Conservation (phyloP, 352 stramenopile genomes). For the Vaucheria bursata region DNA sequence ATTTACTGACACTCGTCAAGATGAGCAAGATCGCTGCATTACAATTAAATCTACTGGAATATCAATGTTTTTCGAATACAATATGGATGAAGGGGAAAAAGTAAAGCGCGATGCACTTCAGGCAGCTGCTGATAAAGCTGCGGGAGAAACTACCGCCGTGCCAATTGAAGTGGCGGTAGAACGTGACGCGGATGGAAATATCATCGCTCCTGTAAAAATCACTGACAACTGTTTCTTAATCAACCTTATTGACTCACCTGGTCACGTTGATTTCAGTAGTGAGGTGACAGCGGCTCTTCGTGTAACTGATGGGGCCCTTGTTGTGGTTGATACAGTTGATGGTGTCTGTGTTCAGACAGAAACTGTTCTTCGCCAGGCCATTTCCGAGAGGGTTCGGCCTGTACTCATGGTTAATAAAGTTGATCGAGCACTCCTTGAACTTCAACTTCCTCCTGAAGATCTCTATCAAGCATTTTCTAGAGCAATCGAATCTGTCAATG, state of each 20-base stretch:
- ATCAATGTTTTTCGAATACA: constrained; percentile 99
- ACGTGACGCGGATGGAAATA: no score
- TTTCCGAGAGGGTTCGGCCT: constrained; percentile 91
- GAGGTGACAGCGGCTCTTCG: constrained; percentile 95
- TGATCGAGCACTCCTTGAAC: constrained; percentile 93
- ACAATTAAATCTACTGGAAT: constrained; percentile 99
- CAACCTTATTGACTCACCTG: constrained; percentile 99
- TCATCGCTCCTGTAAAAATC: constrained; percentile 74
- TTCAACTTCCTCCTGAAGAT: constrained; percentile 96
- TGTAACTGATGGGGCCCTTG: constrained; percentile 97
- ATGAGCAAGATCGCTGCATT: constrained; percentile 99
- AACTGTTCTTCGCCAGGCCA: constrained; percentile 95
- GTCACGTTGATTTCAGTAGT: constrained; percentile 99
- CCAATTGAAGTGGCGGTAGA: no score
- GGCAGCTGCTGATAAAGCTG: constrained; percentile 38
- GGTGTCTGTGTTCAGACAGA: constrained; percentile 99
- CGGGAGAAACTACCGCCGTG: constrained; percentile 46
- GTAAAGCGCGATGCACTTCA: constrained; percentile 49
- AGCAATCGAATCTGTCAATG: constrained; percentile 97
- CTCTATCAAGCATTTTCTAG: constrained; percentile 97
- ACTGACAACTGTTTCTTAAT: constrained; percentile 97
- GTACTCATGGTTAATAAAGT: constrained; percentile 99
- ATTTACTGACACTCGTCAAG: constrained; percentile 98
- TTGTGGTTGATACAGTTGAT: constrained; percentile 98
- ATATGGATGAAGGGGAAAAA: constrained; percentile 82